Conservation (phyloP, 2,329 filamentous ascomycete genomes). For the Acephala macrosclerotiorum region DNA sequence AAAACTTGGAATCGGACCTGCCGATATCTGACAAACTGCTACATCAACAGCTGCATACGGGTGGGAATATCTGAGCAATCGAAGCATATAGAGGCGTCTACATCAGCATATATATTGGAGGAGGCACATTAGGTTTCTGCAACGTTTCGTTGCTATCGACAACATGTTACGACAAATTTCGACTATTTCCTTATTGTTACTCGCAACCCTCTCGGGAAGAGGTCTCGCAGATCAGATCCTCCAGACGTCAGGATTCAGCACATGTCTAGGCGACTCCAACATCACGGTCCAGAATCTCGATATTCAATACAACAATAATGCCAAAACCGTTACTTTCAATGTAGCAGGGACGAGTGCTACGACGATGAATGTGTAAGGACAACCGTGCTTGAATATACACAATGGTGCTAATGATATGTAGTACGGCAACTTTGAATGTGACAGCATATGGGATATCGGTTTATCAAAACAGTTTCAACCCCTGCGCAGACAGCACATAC, state of each 20-base stretch:
- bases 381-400: neutral
- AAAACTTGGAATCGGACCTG: constrained; percentile 10
- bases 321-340: constrained; percentile 80
- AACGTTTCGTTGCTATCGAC: constrained; percentile 26
- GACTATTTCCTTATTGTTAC: constrained; percentile 40
- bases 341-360: constrained; percentile 78
- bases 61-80: constrained; percentile 8
- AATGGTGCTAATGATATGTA: constrained; percentile 7
- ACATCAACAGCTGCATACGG: constrained; percentile 13
- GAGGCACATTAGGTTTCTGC: constrained; percentile 13
- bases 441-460: constrained; percentile 76
- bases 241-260: constrained; percentile 80
- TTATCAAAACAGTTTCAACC: constrained; percentile 83
- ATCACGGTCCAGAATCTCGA: constrained; percentile 78
- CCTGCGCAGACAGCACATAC: constrained; percentile 73
- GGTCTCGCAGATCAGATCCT: constrained; percentile 75
- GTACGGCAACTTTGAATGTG: constrained; percentile 54
- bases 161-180: constrained; percentile 42
- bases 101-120: constrained; percentile 25
- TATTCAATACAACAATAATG: constrained; percentile 79
- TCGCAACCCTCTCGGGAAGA: constrained; percentile 40
- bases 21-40: constrained; percentile 16
- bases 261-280: constrained; percentile 66
- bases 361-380: constrained; percentile 75
- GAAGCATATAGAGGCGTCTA: constrained; percentile 16